phyloP scores from a whole-genome alignment of 176 grass and related monocot genomes.

The Puya raimondii region DNA sequence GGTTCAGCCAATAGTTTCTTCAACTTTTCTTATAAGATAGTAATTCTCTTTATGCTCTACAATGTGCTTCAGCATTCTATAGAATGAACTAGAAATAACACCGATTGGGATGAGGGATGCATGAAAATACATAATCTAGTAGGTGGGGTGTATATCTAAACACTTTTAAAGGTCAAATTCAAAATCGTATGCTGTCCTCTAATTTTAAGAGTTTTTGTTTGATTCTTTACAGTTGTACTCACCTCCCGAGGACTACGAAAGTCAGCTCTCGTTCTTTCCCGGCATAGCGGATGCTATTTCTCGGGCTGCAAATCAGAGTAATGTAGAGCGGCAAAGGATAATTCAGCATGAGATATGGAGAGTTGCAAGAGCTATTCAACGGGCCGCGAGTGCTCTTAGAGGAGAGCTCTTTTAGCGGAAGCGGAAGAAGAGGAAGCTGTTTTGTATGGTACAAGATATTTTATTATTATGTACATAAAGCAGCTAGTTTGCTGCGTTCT shows the following conservation, averaged over 20 bases:
- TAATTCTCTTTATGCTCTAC: too few species aligned
- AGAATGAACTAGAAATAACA: too few species aligned
- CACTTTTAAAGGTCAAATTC: background rate
- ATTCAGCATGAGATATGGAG: slow-evolving; percentile 65
- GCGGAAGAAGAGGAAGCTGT: background rate
- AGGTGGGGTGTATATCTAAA: too few species aligned
- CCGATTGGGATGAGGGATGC: too few species aligned
- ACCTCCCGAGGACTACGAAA: slow-evolving; percentile 66
- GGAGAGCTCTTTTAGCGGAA: slow-evolving; percentile 32
- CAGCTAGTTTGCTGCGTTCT: too few species aligned
- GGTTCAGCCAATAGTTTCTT: too few species aligned
- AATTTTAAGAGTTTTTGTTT: background rate
- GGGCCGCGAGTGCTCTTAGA: slow-evolving; percentile 39
- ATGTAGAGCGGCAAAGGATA: background rate
- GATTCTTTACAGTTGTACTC: slow-evolving; percentile 56
- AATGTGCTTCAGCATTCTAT: too few species aligned
- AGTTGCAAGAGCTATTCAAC: slow-evolving; percentile 56
- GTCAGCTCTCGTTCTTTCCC: slow-evolving; percentile 60
- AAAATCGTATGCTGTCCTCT: background rate
- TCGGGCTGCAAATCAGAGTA: slow-evolving; percentile 12
- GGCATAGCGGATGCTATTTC: slow-evolving; percentile 65
- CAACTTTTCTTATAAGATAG: too few species aligned
- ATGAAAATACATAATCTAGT: too few species aligned
- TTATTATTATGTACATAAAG: too few species aligned
- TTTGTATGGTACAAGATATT: too few species aligned